A percentile compares a stretch with the other conserved stretches of the same genome.
Evolutionary conservation across 73 alveolate genomes (phyloP).

Genomic region (Paramecium biaurelia): DNA sequence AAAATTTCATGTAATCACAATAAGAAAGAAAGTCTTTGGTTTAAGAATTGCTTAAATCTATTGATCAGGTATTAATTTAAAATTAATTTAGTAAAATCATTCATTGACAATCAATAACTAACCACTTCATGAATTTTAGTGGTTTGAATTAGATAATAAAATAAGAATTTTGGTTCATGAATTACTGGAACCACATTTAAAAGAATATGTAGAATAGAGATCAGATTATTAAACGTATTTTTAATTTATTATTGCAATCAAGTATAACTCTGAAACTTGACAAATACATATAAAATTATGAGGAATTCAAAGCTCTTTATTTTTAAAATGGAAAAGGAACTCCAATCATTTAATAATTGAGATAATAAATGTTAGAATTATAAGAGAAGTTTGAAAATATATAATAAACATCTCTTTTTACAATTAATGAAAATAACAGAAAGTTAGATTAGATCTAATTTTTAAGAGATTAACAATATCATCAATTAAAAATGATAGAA

Average conservation of each 20-base stretch:
- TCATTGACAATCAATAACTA: not conserved
- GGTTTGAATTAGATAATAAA: slow-evolving; percentile 23
- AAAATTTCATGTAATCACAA: not conserved
- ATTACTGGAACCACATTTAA: slow-evolving; percentile 26
- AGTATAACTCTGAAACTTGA: not conserved
- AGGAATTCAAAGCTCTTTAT: not conserved
- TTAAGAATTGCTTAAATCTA: slow-evolving; percentile 17
- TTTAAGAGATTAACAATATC: not conserved
- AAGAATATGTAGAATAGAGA: slow-evolving; percentile 5
- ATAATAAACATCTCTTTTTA: not conserved
- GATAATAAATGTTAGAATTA: not conserved
- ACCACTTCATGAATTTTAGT: not conserved
- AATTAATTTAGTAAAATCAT: not conserved
- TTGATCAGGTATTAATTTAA: not conserved
- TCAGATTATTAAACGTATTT: not conserved
- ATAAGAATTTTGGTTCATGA: not conserved
- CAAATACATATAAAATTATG: slow-evolving; percentile 8
- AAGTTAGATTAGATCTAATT: not conserved
- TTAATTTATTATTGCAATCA: not conserved
- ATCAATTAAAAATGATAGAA: not conserved
- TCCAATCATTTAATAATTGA: not conserved
- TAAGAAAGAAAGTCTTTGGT: not conserved
- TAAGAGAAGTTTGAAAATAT: not conserved
- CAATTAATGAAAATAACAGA: not conserved
- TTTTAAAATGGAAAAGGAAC: slow-evolving; percentile 30